These are phyloP conservation scores for Epichloe brachyelytri DNA, from an alignment of 2,329 filamentous ascomycete species.

Conservation along the genomic window DNA sequence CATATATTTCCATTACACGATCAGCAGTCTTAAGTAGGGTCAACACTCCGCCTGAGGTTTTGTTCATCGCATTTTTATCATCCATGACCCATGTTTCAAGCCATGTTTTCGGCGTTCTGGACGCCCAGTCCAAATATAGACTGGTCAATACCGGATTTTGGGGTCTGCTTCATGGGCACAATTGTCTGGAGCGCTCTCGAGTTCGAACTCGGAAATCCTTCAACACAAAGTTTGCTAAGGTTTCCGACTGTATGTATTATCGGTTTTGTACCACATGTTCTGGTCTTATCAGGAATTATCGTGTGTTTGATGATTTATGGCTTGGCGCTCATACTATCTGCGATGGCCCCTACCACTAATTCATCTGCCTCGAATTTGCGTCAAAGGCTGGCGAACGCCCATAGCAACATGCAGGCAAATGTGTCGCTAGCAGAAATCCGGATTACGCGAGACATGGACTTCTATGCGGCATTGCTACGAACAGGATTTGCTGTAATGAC, in stretches of 20 bases:
- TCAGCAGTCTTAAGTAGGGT: conserved; percentile 63
- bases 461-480: conserved; percentile 80
- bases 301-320: conserved; percentile 66
- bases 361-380: conserved; percentile 28
- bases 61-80: conserved; percentile 79
- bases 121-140: conserved; percentile 66
- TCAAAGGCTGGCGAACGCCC: conserved; percentile 57
- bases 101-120: conserved; percentile 68
- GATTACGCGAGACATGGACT: conserved; percentile 81
- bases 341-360: conserved; percentile 22
- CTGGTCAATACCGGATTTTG: conserved; percentile 79
- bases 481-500: conserved; percentile 81
- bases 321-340: conserved; percentile 63
- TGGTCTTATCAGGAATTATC: conserved; percentile 68
- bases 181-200: conserved; percentile 64
- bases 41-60: conserved; percentile 80
- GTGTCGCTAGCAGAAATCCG: conserved; percentile 70
- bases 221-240: conserved; percentile 55
- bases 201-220: conserved; percentile 47
- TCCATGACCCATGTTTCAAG: conserved; percentile 80
- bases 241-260: conserved; percentile 94
- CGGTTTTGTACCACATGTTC: conserved; percentile 86
- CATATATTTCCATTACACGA: conserved; percentile 38
- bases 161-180: conserved; percentile 78
- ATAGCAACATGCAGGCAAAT: conserved; percentile 85